phyloP scores from a whole-genome alignment of 345 rosid species.

The Ailanthus altissimus region DNA sequence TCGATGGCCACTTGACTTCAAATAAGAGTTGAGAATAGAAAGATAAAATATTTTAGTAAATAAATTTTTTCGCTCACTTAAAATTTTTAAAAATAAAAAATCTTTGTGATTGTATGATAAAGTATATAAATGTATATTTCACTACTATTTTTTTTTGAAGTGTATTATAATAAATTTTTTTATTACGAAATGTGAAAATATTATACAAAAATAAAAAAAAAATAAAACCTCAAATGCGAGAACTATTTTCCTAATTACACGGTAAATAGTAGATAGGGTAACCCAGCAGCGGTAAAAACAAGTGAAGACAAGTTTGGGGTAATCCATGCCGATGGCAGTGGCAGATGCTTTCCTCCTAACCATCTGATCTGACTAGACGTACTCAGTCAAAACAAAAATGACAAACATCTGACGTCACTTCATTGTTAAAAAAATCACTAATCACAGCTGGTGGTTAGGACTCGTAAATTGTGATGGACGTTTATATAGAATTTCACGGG shows the following conservation, averaged over 20 bases:
- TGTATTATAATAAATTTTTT: too few relatives aligned
- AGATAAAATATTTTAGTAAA: too few relatives aligned
- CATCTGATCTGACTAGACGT: constrained; percentile 5
- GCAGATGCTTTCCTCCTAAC: not conserved
- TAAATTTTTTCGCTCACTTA: too few relatives aligned
- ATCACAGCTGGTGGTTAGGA: constrained; percentile 19
- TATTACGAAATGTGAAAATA: too few relatives aligned
- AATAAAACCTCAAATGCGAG: not conserved
- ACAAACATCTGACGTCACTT: constrained; percentile 31
- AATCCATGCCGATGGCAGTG: not conserved
- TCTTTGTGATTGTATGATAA: too few relatives aligned
- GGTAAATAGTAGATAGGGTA: not conserved
- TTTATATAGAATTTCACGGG: not conserved
- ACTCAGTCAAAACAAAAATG: constrained; percentile 9
- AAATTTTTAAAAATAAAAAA: too few relatives aligned
- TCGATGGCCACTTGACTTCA: too few relatives aligned
- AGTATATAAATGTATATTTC: too few relatives aligned
- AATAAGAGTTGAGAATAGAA: too few relatives aligned
- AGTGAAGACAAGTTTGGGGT: not conserved
- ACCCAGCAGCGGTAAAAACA: not conserved
- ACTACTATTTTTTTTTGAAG: too few relatives aligned
- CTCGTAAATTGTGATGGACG: constrained; percentile 8
- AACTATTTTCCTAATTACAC: not conserved
- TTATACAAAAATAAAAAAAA: too few relatives aligned
- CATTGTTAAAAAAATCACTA: constrained; percentile 20